Evolutionary conservation across 2,329 filamentous ascomycete genomes (phyloP).

Genomic region (Fusarium nurragi): DNA sequence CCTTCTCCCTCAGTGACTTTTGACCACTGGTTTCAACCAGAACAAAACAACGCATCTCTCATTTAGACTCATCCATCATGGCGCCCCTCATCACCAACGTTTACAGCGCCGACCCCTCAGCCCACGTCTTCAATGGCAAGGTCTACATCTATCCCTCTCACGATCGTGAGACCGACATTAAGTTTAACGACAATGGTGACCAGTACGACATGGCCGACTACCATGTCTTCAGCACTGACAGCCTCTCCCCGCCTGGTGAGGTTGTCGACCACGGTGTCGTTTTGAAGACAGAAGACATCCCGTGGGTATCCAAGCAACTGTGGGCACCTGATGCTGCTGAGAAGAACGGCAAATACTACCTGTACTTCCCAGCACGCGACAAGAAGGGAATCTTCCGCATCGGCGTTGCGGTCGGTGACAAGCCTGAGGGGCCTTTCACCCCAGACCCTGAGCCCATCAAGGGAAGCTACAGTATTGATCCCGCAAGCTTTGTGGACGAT

Average conservation of each 20-base stretch:
- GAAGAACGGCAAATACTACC: constrained; percentile 75
- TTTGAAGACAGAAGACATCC: constrained; percentile 71
- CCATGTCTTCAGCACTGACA: constrained; percentile 73
- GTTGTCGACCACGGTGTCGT: constrained; percentile 79
- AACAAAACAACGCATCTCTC: neutral
- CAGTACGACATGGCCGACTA: constrained; percentile 88
- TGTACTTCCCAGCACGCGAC: constrained; percentile 81
- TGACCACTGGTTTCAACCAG: neutral
- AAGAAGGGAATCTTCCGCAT: constrained; percentile 76
- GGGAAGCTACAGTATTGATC: constrained; percentile 80
- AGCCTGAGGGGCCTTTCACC: constrained; percentile 74
- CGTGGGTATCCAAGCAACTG: constrained; percentile 81
- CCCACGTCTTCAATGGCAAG: constrained; percentile 79
- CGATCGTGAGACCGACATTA: constrained; percentile 77
- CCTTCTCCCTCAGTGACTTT: neutral
- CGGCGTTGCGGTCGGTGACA: constrained; percentile 72
- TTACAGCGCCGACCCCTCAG: constrained; percentile 83
- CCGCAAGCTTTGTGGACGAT: constrained; percentile 75
- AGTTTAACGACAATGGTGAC: constrained; percentile 85
- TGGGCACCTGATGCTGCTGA: constrained; percentile 82
- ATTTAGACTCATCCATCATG: constrained; percentile 42
- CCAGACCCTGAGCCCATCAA: constrained; percentile 71
- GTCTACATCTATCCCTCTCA: constrained; percentile 86
- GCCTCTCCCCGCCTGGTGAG: constrained; percentile 62
- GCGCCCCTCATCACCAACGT: constrained; percentile 75